phyloP scores from a whole-genome alignment of 805 yeast genomes.

The Candida loeiensis region DNA sequence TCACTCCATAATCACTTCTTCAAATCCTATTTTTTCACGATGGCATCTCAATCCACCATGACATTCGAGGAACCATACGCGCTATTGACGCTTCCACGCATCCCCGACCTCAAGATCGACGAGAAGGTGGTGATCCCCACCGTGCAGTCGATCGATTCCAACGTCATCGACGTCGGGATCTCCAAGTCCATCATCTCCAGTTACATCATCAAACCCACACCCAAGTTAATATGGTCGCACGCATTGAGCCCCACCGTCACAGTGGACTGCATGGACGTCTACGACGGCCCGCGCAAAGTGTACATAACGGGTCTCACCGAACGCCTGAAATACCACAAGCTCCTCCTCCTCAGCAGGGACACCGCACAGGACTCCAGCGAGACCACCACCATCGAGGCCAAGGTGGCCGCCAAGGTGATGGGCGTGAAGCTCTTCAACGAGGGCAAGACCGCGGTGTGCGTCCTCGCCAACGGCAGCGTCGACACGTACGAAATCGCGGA shows the following conservation, averaged over 20 bases:
- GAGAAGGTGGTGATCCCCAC: constrained; percentile 24
- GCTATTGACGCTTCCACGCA: constrained; percentile 31
- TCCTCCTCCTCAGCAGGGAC: constrained; percentile 21
- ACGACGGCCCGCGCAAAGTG: constrained; percentile 14
- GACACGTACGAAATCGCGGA: constrained; percentile 12
- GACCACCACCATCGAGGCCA: constrained; percentile 11
- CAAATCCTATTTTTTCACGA: too few relatives aligned
- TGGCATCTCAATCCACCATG: constrained; percentile 7
- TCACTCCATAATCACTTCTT: neutral
- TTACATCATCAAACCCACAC: constrained; percentile 52
- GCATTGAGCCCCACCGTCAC: constrained; percentile 47
- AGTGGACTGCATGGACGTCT: constrained; percentile 41
- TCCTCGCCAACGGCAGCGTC: constrained; percentile 29
- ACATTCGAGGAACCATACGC: constrained; percentile 29
- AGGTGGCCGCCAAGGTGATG: constrained; percentile 7
- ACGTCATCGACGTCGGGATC: constrained; percentile 47
- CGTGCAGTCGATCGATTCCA: constrained; percentile 20
- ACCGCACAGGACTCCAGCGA: constrained; percentile 4
- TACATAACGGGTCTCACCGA: constrained; percentile 42
- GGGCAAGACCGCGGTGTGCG: constrained; percentile 14
- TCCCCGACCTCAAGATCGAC: constrained; percentile 24
- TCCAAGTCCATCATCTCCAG: constrained; percentile 52
- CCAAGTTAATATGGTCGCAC: constrained; percentile 54
- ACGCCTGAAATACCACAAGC: constrained; percentile 23
- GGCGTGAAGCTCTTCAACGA: constrained; percentile 11